Evolutionary conservation across 768 basidiomycete genomes (phyloP).

Genomic region (Lanmaoa pseudosensibilis): DNA sequence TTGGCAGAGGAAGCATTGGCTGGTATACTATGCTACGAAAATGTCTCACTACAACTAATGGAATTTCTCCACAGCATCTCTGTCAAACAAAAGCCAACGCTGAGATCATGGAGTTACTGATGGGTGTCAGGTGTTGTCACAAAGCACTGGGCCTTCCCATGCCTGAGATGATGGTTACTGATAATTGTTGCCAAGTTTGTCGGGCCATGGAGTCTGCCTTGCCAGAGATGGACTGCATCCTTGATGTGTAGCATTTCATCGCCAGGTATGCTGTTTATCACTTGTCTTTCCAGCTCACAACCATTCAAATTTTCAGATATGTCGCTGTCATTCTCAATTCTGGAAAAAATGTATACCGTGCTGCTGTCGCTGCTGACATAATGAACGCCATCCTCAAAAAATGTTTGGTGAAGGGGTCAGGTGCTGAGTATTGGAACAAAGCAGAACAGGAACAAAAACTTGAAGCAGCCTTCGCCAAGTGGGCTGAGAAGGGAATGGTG

Average conservation of each 20-base stretch:
- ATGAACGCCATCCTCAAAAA: conserved; percentile 9
- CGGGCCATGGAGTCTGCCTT: conserved; percentile 5
- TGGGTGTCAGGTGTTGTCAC: background rate
- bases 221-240: background rate
- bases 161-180: conserved; percentile 15
- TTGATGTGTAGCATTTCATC: conserved; percentile 24
- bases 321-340: conserved; percentile 9
- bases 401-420: background rate
- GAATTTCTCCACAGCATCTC: background rate
- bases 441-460: too few species aligned
- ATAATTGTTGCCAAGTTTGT: conserved; percentile 25
- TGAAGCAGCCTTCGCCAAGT: too few species aligned
- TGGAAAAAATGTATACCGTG: background rate
- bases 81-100: background rate
- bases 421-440: conserved; percentile 15
- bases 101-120: background rate
- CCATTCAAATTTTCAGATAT: conserved; percentile 6
- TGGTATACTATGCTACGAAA: too few species aligned
- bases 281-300: background rate
- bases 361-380: conserved; percentile 9
- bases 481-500: too few species aligned
- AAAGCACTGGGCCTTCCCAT: background rate
- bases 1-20: too few species aligned
- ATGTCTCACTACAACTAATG: too few species aligned
- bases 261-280: background rate